Percentiles rank a stretch among this genome's conserved stretches.
These are phyloP conservation scores for Arabidopsis lyrata DNA, from an alignment of 441 rosid species.

Conservation along the genomic window DNA sequence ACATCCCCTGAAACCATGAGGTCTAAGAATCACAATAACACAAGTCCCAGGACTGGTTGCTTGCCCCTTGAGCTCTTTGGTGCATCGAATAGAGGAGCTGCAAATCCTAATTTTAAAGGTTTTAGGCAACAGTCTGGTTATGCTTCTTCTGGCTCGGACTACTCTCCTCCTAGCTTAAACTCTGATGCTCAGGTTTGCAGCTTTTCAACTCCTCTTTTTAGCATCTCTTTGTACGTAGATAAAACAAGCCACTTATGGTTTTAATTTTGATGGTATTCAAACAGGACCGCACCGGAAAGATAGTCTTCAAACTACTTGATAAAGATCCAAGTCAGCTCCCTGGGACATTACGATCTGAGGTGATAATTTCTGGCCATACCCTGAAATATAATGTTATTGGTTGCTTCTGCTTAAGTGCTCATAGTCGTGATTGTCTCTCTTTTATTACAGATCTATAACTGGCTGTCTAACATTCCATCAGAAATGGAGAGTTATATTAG, in stretches of 20 bases:
- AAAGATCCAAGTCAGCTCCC: constrained; percentile 95
- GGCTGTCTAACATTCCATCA: constrained; percentile 91
- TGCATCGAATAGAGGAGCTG: constrained; percentile 54
- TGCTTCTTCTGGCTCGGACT: constrained; percentile 94
- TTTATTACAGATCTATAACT: constrained; percentile 70
- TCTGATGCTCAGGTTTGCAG: constrained; percentile 78
- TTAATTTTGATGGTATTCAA: constrained; percentile 28
- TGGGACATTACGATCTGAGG: constrained; percentile 75
- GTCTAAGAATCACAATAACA: constrained; percentile 54
- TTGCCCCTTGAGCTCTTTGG: constrained; percentile 83
- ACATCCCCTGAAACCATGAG: constrained; percentile 60
- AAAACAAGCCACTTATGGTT: constrained; percentile 13
- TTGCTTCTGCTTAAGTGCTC: constrained; percentile 17
- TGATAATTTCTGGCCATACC: constrained; percentile 39
- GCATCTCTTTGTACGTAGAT: not conserved
- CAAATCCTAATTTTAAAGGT: constrained; percentile 56
- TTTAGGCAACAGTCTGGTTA: constrained; percentile 70
- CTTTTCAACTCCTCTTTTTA: constrained; percentile 22
- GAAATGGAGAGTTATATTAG: constrained; percentile 98
- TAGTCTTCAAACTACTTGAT: constrained; percentile 80
- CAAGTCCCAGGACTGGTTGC: constrained; percentile 52
- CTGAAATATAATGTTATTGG: constrained; percentile 9
- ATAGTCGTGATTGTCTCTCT: constrained; percentile 13
- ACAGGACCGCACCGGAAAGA: constrained; percentile 85
- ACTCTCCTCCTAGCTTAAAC: constrained; percentile 80